A percentile compares a stretch with the other conserved stretches of the same genome.
Evolutionary conservation across 306 rosid species (phyloP).

Genomic region (Cucurbita argyrosperma): DNA sequence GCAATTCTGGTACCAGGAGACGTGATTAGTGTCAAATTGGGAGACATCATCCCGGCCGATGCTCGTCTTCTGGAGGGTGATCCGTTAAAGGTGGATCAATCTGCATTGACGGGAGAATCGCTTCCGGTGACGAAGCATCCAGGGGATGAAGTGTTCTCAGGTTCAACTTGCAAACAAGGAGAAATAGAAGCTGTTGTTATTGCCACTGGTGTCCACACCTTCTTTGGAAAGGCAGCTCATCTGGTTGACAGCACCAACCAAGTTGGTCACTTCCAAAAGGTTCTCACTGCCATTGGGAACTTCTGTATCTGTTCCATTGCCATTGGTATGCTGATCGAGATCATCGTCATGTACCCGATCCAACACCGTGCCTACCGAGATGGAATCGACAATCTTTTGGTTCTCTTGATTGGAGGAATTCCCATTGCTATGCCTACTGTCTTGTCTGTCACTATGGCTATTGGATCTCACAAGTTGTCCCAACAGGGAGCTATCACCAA

Average conservation of each 20-base stretch:
- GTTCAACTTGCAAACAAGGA: conserved; percentile 97
- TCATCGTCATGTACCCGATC: conserved; percentile 91
- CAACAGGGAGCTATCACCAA: conserved; percentile 98
- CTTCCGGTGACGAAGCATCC: conserved; percentile 87
- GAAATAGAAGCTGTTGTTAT: conserved; percentile 94
- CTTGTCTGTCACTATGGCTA: conserved; percentile 97
- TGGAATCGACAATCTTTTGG: conserved; percentile 92
- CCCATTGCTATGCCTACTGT: conserved; percentile 99
- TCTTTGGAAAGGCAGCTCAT: conserved; percentile 97
- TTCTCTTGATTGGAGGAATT: conserved; percentile 94
- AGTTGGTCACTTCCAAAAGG: conserved; percentile 99
- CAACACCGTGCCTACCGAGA: conserved; percentile 70
- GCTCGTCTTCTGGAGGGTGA: conserved; percentile 99
- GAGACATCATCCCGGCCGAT: conserved; percentile 95
- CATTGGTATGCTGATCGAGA: conserved; percentile 72
- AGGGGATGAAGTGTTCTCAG: conserved; percentile 94
- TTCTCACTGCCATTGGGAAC: conserved; percentile 88
- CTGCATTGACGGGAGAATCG: conserved; percentile 96
- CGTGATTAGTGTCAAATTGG: conserved; percentile 79
- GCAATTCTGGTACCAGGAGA: conserved; percentile 93
- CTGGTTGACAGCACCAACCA: conserved; percentile 95
- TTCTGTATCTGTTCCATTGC: conserved; percentile 96
- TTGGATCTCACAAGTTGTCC: conserved; percentile 92
- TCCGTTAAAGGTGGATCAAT: conserved; percentile 83
- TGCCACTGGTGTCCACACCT: conserved; percentile 97